Conservation (phyloP, 2,329 filamentous ascomycete genomes). For the Aureobasidium sp. region DNA sequence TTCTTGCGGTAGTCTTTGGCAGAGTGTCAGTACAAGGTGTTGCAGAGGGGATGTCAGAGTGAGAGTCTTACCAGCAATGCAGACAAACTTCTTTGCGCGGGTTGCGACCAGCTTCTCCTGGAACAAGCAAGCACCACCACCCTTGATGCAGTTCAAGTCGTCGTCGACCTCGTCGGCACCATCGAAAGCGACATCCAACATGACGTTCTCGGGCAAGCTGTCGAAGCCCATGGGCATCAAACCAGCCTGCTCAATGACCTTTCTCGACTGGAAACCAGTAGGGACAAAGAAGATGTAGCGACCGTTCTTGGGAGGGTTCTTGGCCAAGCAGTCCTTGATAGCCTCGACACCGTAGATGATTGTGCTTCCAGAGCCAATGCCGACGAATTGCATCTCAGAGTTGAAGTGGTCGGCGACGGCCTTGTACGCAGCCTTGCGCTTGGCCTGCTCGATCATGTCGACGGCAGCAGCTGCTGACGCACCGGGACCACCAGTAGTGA, state of each 20-base stretch:
- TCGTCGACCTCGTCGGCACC: constrained; percentile 95
- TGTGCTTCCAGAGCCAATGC: constrained; percentile 75
- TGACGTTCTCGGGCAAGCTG: constrained; percentile 55
- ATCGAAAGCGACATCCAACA: constrained; percentile 88
- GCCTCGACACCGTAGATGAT: constrained; percentile 82
- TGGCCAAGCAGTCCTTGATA: constrained; percentile 55
- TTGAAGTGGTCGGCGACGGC: constrained; percentile 68
- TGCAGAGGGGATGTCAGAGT: constrained; percentile 12
- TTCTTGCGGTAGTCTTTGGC: constrained; percentile 81
- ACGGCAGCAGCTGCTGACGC: constrained; percentile 4
- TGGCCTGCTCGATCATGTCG: constrained; percentile 57
- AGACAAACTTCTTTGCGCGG: constrained; percentile 76
- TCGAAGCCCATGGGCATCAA: constrained; percentile 73
- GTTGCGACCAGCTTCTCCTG: constrained; percentile 95
- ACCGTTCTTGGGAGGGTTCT: constrained; percentile 32
- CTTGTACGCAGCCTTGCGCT: constrained; percentile 65
- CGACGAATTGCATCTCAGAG: constrained; percentile 54
- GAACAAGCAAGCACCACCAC: constrained; percentile 92
- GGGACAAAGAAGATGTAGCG: constrained; percentile 71
- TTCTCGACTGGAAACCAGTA: constrained; percentile 84
- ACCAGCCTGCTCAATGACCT: constrained; percentile 73
- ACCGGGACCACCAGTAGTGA: not conserved
- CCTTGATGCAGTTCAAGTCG: constrained; percentile 94
- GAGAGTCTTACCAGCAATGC: constrained; percentile 62
- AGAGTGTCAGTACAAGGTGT: not conserved